These are phyloP conservation scores for Chromosphaera perkinsii DNA, from an alignment of 208 protist genomes.

Conservation along the genomic window DNA sequence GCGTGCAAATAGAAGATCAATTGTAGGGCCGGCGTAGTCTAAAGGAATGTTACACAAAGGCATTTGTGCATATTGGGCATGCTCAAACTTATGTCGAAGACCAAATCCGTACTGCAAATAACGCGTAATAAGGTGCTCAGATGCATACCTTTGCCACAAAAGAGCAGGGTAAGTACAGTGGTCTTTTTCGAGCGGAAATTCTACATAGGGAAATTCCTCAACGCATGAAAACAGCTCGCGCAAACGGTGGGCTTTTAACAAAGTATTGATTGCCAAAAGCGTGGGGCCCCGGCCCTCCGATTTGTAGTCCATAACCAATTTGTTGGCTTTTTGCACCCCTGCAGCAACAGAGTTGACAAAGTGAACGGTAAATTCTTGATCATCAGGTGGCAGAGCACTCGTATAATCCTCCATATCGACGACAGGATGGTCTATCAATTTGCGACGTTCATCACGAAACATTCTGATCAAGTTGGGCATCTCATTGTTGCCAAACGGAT, in stretches of 20 bases:
- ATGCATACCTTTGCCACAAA: not conserved
- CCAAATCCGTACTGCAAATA: conserved; percentile 28
- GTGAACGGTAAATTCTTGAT: no score
- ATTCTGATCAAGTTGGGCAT: no score
- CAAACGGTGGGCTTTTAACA: conserved; percentile 4
- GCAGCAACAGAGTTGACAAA: no score
- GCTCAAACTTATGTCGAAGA: conserved; percentile 31
- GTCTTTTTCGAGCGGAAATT: not conserved
- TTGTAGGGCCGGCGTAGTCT: conserved; percentile 34
- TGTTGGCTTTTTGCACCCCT: no score
- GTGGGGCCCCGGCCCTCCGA: no score
- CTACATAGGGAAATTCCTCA: not conserved
- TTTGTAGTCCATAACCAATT: no score
- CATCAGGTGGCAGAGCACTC: no score
- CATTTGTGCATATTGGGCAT: conserved; percentile 56
- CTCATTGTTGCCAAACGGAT: no score
- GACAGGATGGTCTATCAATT: no score
- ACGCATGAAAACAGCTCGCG: conserved; percentile 11
- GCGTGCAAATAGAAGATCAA: conserved; percentile 47
- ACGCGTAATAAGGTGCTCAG: not conserved
- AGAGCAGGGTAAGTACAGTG: not conserved
- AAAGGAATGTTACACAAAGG: conserved; percentile 58
- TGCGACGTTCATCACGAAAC: no score
- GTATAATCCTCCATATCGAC: no score
- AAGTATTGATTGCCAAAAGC: no score